Evolutionary conservation across 1,284 basidiomycete species (phyloP).

Genomic region (Pulveroboletus ridleyi): DNA sequence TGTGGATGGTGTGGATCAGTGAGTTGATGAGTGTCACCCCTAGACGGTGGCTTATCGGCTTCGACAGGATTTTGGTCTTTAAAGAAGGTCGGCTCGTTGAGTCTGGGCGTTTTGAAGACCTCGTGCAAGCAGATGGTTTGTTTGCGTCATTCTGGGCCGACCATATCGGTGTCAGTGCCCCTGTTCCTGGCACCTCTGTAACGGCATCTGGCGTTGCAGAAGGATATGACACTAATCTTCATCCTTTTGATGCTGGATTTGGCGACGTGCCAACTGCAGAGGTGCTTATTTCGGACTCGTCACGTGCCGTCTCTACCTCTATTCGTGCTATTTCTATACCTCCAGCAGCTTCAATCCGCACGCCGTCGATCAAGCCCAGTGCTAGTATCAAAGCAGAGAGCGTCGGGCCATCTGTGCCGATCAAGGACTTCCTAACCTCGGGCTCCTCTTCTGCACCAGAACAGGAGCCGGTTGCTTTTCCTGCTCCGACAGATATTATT

Average conservation of each 20-base stretch:
- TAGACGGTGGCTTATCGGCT: constrained; percentile 7
- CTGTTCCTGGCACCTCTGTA: constrained; percentile 36
- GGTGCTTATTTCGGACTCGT: constrained; percentile 25
- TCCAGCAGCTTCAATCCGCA: constrained; percentile 28
- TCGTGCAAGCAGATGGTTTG: constrained; percentile 69
- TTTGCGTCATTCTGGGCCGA: constrained; percentile 88
- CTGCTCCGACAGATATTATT: constrained; percentile 13
- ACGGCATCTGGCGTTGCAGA: constrained; percentile 27
- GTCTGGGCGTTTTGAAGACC: constrained; percentile 76
- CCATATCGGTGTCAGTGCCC: constrained; percentile 56
- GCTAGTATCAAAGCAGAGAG: constrained; percentile 30
- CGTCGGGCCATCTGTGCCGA: constrained; percentile 36
- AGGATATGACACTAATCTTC: constrained; percentile 33
- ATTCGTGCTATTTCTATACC: constrained; percentile 28
- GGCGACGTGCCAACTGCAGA: constrained; percentile 17
- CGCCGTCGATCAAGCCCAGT: constrained; percentile 34
- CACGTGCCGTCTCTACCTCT: constrained; percentile 24
- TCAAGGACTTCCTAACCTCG: constrained; percentile 25
- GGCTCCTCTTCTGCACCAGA: constrained; percentile 23
- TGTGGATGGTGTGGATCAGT: constrained; percentile 54
- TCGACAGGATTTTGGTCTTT: constrained; percentile 76
- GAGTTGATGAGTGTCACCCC: constrained; percentile 39
- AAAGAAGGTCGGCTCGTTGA: constrained; percentile 86
- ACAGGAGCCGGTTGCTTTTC: constrained; percentile 22
- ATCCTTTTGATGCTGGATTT: constrained; percentile 18